Evolutionary conservation across 176 grass and related monocot species (phyloP).

Genomic region (Bonia amplexicaulis): DNA sequence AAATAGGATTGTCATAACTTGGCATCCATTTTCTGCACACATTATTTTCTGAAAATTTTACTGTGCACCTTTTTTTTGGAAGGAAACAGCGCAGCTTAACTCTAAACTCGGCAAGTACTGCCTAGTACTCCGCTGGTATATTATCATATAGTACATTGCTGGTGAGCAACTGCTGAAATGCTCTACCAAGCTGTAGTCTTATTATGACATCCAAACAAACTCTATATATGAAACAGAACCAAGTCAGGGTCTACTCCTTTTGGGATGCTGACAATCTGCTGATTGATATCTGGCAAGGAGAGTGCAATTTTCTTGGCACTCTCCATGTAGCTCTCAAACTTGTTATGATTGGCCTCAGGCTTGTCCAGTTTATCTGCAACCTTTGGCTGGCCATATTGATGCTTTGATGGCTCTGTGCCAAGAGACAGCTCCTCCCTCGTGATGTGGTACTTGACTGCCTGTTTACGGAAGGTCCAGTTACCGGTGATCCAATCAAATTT

Average conservation of each 20-base stretch:
- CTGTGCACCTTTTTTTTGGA: too few relatives aligned
- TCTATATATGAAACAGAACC: conserved; percentile 54
- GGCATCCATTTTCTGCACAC: not conserved
- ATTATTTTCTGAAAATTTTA: not conserved
- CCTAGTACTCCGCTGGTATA: not conserved
- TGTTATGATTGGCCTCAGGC: not conserved
- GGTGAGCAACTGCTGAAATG: not conserved
- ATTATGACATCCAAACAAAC: not conserved
- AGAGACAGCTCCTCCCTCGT: conserved; percentile 36
- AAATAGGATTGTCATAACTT: not conserved
- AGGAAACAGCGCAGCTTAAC: not conserved
- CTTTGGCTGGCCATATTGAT: not conserved
- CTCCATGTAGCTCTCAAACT: conserved; percentile 52
- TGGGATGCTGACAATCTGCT: conserved; percentile 26
- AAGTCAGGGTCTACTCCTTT: conserved; percentile 41
- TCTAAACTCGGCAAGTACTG: not conserved
- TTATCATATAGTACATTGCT: not conserved
- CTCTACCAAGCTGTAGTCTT: not conserved
- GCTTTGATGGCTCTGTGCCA: not conserved
- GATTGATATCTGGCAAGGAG: conserved; percentile 32
- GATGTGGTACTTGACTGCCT: conserved; percentile 32
- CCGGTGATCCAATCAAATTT: conserved; percentile 64
- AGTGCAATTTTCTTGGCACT: conserved; percentile 40
- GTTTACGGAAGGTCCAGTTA: conserved; percentile 55
- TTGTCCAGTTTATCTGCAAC: not conserved